phyloP scores from a whole-genome alignment of 768 basidiomycete genomes.

The Rhodocollybia butyracea region DNA sequence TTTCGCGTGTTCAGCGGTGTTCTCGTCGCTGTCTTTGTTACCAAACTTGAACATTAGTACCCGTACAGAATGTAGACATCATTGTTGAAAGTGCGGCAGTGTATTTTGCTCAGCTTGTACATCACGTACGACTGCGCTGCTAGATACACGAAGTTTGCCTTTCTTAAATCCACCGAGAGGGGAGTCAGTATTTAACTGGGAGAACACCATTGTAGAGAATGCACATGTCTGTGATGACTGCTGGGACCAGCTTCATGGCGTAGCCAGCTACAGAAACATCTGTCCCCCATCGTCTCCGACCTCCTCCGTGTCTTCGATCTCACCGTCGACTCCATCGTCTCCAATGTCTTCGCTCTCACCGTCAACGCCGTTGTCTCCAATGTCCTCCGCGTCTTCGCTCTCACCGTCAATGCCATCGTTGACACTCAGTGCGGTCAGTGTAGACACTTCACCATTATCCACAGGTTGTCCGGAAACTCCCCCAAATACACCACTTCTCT shows the following conservation, averaged over 20 bases:
- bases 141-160: conserved; percentile 65
- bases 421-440: too few relatives aligned
- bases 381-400: conserved; percentile 31
- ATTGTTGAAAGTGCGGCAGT: conserved; percentile 83
- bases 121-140: conserved; percentile 53
- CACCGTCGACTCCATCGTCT: too few relatives aligned
- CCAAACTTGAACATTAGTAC: too few relatives aligned
- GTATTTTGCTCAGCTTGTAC: conserved; percentile 69
- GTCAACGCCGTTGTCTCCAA: conserved; percentile 3
- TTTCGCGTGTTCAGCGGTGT: not conserved
- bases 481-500: conserved; percentile 7
- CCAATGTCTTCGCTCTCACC: not conserved
- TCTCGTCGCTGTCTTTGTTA: not conserved
- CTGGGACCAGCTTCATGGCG: conserved; percentile 67
- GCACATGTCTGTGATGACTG: conserved; percentile 79
- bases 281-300: too few relatives aligned
- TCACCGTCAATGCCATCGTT: too few relatives aligned
- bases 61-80: conserved; percentile 73
- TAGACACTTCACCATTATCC: too few relatives aligned
- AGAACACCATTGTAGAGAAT: conserved; percentile 48
- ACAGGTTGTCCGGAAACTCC: too few relatives aligned
- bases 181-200: conserved; percentile 54
- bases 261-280: not conserved
- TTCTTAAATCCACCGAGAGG: conserved; percentile 72
- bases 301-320: too few relatives aligned